Evolutionary conservation across 768 basidiomycete genomes (phyloP).

Genomic region (Gymnopilus junonius): DNA sequence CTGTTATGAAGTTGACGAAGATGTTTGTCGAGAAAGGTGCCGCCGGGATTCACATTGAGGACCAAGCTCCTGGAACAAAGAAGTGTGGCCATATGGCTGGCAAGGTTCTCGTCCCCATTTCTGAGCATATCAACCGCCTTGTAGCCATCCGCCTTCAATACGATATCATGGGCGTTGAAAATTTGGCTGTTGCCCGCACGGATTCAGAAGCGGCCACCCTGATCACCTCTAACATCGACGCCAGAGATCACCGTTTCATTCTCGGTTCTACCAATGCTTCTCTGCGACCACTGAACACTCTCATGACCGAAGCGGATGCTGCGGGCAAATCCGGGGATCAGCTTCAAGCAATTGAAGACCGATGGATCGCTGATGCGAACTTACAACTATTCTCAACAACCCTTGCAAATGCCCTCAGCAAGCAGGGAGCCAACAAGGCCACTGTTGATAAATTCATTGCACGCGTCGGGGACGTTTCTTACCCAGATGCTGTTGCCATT

Average conservation of each 20-base stretch:
- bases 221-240: constrained; percentile 95
- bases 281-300: constrained; percentile 69
- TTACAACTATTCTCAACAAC: constrained; percentile 79
- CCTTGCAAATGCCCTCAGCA: constrained; percentile 68
- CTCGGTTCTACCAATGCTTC: constrained; percentile 85
- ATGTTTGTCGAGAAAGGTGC: constrained; percentile 99
- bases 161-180: constrained; percentile 98
- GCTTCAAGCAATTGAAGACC: constrained; percentile 87
- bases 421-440: constrained; percentile 54
- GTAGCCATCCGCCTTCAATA: constrained; percentile 97
- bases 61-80: constrained; percentile 97
- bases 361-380: constrained; percentile 81
- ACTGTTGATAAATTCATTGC: constrained; percentile 65
- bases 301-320: constrained; percentile 87
- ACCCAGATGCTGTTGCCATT: constrained; percentile 69
- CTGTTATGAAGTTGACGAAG: constrained; percentile 98
- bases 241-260: constrained; percentile 97
- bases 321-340: constrained; percentile 78
- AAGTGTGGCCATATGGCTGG: constrained; percentile 96
- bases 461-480: constrained; percentile 70
- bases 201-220: constrained; percentile 98
- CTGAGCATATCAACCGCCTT: constrained; percentile 97
- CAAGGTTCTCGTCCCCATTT: constrained; percentile 96
- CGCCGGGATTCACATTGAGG: constrained; percentile 97
- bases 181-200: constrained; percentile 91